Percentiles rank a stretch among this genome's conserved stretches.
Evolutionary conservation across 331 rosid genomes (phyloP).

Genomic region (Cydonia oblonga): DNA sequence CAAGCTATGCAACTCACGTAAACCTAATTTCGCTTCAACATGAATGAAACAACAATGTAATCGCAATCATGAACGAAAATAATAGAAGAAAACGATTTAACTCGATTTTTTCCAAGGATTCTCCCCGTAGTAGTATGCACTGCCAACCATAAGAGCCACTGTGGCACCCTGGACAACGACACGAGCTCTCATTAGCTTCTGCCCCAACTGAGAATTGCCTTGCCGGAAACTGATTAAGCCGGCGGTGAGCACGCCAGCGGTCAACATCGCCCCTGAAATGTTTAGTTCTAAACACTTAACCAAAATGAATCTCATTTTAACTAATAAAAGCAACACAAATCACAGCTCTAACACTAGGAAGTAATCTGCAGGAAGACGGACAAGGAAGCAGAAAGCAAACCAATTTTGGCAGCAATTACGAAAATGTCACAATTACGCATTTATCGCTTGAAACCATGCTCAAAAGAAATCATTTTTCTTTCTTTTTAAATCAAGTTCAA

Average conservation of each 20-base stretch:
- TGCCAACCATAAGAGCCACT: slow-evolving; percentile 95
- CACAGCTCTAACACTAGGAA: background rate
- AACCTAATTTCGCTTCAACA: background rate
- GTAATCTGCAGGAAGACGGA: background rate
- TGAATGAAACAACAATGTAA: too few relatives aligned
- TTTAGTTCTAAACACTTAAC: background rate
- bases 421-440: background rate
- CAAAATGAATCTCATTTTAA: background rate
- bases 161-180: slow-evolving; percentile 92
- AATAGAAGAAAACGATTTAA: background rate
- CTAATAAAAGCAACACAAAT: background rate
- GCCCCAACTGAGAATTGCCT: slow-evolving; percentile 88
- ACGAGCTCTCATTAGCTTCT: slow-evolving; percentile 93
- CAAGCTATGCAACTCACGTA: background rate
- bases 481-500: background rate
- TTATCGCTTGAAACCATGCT: background rate
- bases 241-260: slow-evolving; percentile 91
- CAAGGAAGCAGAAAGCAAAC: background rate
- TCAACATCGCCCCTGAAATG: slow-evolving; percentile 65
- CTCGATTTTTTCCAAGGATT: slow-evolving; percentile 58
- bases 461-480: background rate
- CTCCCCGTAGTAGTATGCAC: slow-evolving; percentile 77
- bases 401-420: background rate
- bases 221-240: slow-evolving; percentile 79
- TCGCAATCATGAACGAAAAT: background rate